Conservation (phyloP, 345 rosid species). For the Brassica cretica region DNA sequence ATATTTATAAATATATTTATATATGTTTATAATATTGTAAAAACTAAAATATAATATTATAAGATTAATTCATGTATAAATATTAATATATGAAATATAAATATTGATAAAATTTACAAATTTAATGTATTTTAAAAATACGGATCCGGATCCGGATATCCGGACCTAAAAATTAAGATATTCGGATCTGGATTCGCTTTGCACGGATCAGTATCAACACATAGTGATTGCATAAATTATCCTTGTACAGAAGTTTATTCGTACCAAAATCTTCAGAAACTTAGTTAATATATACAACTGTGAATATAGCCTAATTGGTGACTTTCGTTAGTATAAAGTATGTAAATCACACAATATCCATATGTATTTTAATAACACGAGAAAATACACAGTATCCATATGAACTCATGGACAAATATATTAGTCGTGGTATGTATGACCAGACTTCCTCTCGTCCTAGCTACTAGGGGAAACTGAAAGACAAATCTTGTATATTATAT, state of each 20-base stretch:
- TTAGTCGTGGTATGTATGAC: neutral
- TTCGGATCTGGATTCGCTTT: no score
- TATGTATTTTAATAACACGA: neutral
- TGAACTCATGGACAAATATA: neutral
- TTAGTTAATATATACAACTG: neutral
- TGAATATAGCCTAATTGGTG: neutral
- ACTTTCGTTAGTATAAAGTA: neutral
- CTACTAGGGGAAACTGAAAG: conserved; percentile 5
- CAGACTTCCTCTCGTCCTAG: neutral
- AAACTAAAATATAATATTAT: no score
- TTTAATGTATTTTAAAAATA: no score
- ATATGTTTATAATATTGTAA: no score
- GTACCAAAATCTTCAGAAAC: neutral
- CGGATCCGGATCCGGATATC: no score
- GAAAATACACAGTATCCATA: neutral
- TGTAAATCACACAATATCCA: neutral
- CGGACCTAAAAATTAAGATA: no score
- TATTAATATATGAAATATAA: no score
- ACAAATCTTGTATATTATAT: neutral
- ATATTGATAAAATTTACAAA: no score
- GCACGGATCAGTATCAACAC: neutral
- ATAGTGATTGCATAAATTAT: neutral
- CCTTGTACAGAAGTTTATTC: neutral
- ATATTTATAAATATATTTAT: no score
- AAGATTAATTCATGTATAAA: no score